A percentile compares a stretch with the other conserved stretches of the same genome.
These are phyloP conservation scores for Collybia nuda DNA, from an alignment of 768 basidiomycete species.

Conservation along the genomic window DNA sequence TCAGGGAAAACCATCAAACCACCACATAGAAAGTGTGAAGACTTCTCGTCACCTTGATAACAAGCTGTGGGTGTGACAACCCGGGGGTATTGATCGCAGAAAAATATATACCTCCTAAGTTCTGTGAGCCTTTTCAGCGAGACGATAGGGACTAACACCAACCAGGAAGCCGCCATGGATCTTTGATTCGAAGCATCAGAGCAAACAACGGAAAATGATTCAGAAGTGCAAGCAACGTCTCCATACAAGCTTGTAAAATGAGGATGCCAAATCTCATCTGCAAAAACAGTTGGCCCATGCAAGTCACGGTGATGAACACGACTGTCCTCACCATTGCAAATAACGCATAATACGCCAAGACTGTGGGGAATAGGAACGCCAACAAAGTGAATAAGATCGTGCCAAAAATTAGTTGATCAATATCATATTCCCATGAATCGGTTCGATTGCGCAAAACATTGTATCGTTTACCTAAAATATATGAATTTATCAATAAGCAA, in stretches of 20 bases:
- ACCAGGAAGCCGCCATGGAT: slow-evolving; percentile 84
- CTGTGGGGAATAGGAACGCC: slow-evolving; percentile 82
- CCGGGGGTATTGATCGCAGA: slow-evolving; percentile 23
- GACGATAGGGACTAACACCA: slow-evolving; percentile 3
- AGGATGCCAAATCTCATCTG: slow-evolving; percentile 59
- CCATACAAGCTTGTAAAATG: slow-evolving; percentile 57
- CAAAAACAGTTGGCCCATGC: neutral
- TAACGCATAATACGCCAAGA: slow-evolving; percentile 80
- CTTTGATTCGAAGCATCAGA: slow-evolving; percentile 80
- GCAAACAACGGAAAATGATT: slow-evolving; percentile 94
- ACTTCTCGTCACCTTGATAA: slow-evolving; percentile 27
- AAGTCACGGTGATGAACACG: slow-evolving; percentile 59
- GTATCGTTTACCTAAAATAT: slow-evolving; percentile 74
- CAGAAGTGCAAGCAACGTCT: slow-evolving; percentile 72
- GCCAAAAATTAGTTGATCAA: slow-evolving; percentile 94
- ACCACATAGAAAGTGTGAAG: neutral
- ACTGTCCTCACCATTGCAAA: slow-evolving; percentile 65
- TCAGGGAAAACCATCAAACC: neutral
- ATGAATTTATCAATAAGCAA: neutral
- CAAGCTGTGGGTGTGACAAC: slow-evolving; percentile 18
- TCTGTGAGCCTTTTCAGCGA: neutral
- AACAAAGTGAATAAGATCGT: slow-evolving; percentile 85
- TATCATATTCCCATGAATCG: slow-evolving; percentile 88
- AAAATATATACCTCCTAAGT: slow-evolving; percentile 31
- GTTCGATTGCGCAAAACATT: slow-evolving; percentile 87